Base-by-base conservation (phyloP, 1,139 yeast genomes). In the Lodderomyces metapsilosis region DNA sequence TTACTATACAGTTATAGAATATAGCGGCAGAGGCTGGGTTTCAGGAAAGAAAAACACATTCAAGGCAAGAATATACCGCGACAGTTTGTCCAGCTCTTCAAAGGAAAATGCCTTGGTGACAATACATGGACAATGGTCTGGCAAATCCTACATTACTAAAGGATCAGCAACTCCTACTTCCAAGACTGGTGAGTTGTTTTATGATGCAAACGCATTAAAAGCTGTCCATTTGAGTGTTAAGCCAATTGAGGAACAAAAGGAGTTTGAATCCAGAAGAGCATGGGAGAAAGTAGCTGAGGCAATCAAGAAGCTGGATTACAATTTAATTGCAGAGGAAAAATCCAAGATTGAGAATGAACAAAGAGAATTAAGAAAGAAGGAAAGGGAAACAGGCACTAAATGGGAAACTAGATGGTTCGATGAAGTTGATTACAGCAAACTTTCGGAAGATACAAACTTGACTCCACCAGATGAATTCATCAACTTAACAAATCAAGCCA, bases 1-100 rank as follows among this genome's bases (percentile, higher is more conserved):
- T 8, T 84, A 80, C 64, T 63, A 76, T 49, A 79, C 94, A 16
- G 75, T 77, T 18, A 70, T 92, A 50, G 96, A 88, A 54, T 92
- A 79, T 64, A 74, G 87, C 35, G 98, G 98, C 28, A 82, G 92
- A 62, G 98, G 98, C 21, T 92, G 89, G 70, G 88, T 92, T 58
- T 77, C 89, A n/a, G 98, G 98, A 51, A 91, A 89, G 73, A 91
- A 89, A 71, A 91, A 92, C 67, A 68, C 91, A 8, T 89, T 84
- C 70, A 91, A 88, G 67, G 95, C 96, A 28, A 76, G 91, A 56
- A 77, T 91, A 44, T 85, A 63, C 62, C 75, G 78, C 52, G 78
- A 77, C 57, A 63, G 63, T 42, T 64, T 73, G 27, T 74, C 75
- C 15, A 68, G 82, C 30, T 57, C 62, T 18, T 55, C 62, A 45